Conservation (phyloP, 495 filamentous ascomycete genomes). For the Achaetomiella virescens region DNA sequence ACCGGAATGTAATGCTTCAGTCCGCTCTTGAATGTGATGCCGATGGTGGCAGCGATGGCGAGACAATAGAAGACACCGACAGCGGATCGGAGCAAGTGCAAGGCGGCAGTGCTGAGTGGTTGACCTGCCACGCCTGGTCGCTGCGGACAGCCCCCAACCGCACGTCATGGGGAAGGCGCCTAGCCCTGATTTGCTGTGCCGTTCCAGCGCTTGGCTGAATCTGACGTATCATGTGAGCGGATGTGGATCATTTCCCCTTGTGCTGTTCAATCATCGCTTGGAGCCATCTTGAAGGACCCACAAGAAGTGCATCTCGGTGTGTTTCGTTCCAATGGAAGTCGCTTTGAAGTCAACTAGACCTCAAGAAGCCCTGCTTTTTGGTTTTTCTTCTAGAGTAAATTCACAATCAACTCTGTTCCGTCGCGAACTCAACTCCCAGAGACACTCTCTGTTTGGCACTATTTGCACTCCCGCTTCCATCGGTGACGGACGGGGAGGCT, state of each 20-base stretch:
- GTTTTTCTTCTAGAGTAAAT: too few relatives aligned
- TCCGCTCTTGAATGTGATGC: not conserved
- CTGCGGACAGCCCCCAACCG: conserved; percentile 2
- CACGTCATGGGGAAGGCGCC: conserved; percentile 16
- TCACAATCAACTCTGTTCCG: too few relatives aligned
- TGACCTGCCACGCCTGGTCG: conserved; percentile 8
- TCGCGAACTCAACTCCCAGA: too few relatives aligned
- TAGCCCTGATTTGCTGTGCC: conserved; percentile 7
- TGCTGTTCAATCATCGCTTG: conserved; percentile 1
- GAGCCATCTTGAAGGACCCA: not conserved
- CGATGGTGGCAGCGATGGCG: conserved; percentile 4
- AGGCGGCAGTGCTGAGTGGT: conserved; percentile 7
- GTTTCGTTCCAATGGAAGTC: too few relatives aligned
- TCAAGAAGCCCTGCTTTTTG: too few relatives aligned
- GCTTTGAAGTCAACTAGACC: too few relatives aligned
- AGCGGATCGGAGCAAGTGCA: not conserved
- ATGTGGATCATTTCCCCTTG: not conserved
- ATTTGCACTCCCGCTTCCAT: too few relatives aligned
- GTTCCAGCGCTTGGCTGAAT: conserved; percentile 4
- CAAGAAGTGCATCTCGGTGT: not conserved
- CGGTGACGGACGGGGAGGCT: too few relatives aligned
- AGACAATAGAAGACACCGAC: conserved; percentile 1
- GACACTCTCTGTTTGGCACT: too few relatives aligned
- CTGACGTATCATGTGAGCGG: conserved; percentile 17
- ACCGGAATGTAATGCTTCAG: not conserved